Evolutionary conservation across 2,329 filamentous ascomycete species (phyloP).

Genomic region (Fusarium sp.): DNA sequence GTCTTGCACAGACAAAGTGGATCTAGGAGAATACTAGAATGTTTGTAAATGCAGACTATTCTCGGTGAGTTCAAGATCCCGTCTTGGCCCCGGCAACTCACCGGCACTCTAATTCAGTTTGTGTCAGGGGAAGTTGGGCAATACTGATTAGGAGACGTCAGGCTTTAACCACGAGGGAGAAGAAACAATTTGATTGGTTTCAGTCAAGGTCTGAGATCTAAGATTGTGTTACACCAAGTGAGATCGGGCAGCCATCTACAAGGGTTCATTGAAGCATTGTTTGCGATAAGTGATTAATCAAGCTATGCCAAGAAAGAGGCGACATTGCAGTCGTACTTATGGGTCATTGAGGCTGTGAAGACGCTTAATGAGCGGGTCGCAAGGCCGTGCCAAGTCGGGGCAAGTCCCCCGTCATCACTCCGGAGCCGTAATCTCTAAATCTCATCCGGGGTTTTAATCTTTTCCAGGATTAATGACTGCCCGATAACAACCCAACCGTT

Average conservation of each 20-base stretch:
- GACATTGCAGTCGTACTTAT: slow-evolving; percentile 26
- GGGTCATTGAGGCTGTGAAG: slow-evolving; percentile 37
- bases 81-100: slow-evolving; percentile 24
- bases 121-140: slow-evolving; percentile 27
- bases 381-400: slow-evolving; percentile 40
- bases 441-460: slow-evolving; percentile 17
- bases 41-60: slow-evolving; percentile 1
- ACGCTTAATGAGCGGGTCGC: slow-evolving; percentile 16
- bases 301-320: slow-evolving; percentile 13
- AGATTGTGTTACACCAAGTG: slow-evolving; percentile 39
- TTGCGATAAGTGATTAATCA: slow-evolving; percentile 19
- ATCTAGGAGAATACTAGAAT: neutral
- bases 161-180: slow-evolving; percentile 39
- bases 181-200: slow-evolving; percentile 32
- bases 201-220: slow-evolving; percentile 36
- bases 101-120: slow-evolving; percentile 9
- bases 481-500: slow-evolving; percentile 46
- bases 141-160: slow-evolving; percentile 1
- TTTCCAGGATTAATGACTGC: slow-evolving; percentile 11
- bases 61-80: slow-evolving; percentile 14
- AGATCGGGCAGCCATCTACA: slow-evolving; percentile 50
- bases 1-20: slow-evolving; percentile 14
- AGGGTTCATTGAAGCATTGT: slow-evolving; percentile 15
- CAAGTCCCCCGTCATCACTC: slow-evolving; percentile 1
- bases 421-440: slow-evolving; percentile 17